Evolutionary conservation across 768 basidiomycete genomes (phyloP).

Genomic region (Lyophyllum atratum): DNA sequence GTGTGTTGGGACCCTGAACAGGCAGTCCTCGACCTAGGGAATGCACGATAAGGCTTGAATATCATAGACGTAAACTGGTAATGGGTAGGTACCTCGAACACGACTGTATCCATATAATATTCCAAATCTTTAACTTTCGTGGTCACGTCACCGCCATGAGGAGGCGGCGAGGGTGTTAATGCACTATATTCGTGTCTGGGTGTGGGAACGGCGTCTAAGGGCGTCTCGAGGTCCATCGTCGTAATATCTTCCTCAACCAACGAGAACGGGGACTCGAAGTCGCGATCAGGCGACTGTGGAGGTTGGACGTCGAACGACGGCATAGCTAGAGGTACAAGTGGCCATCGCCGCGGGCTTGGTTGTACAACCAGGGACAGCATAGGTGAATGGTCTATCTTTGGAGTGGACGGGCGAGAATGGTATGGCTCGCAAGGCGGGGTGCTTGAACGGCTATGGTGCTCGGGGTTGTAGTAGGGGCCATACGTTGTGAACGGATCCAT

Average conservation of each 20-base stretch:
- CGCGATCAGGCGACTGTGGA: background rate
- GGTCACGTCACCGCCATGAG: background rate
- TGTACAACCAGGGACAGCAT: background rate
- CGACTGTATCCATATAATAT: constrained; percentile 8
- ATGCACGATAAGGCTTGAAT: background rate
- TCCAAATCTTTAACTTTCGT: background rate
- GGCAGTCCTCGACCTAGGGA: constrained; percentile 6
- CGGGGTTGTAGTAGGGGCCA: background rate
- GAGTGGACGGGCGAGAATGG: background rate
- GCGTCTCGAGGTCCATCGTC: constrained; percentile 1
- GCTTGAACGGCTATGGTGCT: background rate
- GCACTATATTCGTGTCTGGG: background rate
- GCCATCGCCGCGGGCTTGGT: background rate
- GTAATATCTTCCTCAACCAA: constrained; percentile 5
- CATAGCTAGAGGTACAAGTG: background rate
- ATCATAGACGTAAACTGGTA: background rate
- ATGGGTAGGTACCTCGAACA: constrained; percentile 4
- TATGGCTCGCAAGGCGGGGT: no score
- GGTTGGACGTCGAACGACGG: background rate
- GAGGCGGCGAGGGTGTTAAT: no score
- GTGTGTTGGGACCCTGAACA: constrained; percentile 10
- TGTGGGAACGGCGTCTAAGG: background rate
- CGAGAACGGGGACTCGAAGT: constrained; percentile 1
- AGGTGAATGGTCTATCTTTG: background rate
- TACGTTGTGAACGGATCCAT: background rate